These are phyloP conservation scores for Ceratonia siliqua DNA, from an alignment of 306 rosid genomes.

Conservation along the genomic window DNA sequence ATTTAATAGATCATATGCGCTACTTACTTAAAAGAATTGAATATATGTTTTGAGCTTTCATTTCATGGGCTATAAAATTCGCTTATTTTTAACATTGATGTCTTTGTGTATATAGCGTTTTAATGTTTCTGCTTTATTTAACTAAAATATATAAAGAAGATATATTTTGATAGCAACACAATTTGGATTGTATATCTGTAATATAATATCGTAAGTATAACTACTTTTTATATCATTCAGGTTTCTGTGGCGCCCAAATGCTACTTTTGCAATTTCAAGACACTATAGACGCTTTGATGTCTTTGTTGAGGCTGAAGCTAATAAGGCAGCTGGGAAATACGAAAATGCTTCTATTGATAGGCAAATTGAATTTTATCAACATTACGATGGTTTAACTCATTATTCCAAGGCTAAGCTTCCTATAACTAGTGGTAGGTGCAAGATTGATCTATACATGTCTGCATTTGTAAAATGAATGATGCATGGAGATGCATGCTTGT, in stretches of 20 bases:
- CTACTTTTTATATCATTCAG: conserved; percentile 45
- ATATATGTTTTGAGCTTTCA: neutral
- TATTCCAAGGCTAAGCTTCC: conserved; percentile 87
- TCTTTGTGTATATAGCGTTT: neutral
- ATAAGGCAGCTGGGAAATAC: conserved; percentile 89
- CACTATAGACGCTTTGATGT: conserved; percentile 94
- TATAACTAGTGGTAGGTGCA: conserved; percentile 82
- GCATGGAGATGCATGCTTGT: conserved; percentile 1
- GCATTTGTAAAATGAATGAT: conserved; percentile 31
- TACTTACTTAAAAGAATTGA: conserved; percentile 15
- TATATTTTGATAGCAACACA: neutral
- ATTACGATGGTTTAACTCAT: conserved; percentile 77
- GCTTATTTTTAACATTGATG: neutral
- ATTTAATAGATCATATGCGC: neutral
- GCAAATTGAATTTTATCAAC: conserved; percentile 76
- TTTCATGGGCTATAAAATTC: conserved; percentile 1
- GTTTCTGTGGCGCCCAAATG: conserved; percentile 94
- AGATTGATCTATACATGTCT: conserved; percentile 10
- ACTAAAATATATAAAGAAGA: conserved; percentile 7
- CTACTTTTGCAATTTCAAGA: conserved; percentile 89
- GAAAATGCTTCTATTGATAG: conserved; percentile 78
- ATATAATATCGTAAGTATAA: conserved; percentile 9
- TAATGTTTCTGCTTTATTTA: conserved; percentile 14
- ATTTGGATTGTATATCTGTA: neutral
- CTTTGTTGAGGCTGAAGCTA: conserved; percentile 96